These are phyloP conservation scores for Colletotrichum lindemuthianum DNA, from an alignment of 2,329 filamentous ascomycete species.

Conservation along the genomic window DNA sequence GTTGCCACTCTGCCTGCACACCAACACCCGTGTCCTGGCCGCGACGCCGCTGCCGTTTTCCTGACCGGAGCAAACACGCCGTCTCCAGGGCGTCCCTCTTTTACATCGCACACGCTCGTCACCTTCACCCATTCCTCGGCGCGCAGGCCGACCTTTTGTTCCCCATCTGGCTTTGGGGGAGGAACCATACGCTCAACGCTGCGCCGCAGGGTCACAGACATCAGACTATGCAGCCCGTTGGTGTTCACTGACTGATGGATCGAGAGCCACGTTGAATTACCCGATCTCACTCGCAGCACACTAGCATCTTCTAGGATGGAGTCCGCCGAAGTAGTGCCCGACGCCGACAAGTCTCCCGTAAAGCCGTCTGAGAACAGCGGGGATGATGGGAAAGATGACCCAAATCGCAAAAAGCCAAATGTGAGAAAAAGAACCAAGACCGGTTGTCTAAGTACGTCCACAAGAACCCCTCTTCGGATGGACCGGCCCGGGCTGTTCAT, in stretches of 20 bases:
- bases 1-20: background rate
- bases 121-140: background rate
- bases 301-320: conserved; percentile 42
- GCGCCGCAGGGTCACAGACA: conserved; percentile 7
- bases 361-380: conserved; percentile 47
- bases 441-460: conserved; percentile 81
- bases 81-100: too few species aligned
- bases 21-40: conserved; percentile 15
- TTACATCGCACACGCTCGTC: background rate
- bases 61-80: background rate
- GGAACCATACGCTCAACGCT: background rate
- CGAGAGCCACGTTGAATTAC: conserved; percentile 18
- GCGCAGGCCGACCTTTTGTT: background rate
- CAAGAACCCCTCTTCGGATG: background rate
- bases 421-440: conserved; percentile 85
- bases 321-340: conserved; percentile 39
- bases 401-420: conserved; percentile 57
- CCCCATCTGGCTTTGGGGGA: background rate
- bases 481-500: background rate
- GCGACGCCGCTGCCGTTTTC: conserved; percentile 15
- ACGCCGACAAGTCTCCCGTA: conserved; percentile 42
- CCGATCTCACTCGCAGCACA: conserved; percentile 22
- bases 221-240: conserved; percentile 18
- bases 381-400: conserved; percentile 51
- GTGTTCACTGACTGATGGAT: conserved; percentile 24